Evolutionary conservation across 1,139 yeast species (phyloP), one percentile per base, ranked within the genome.

Genomic region (Meyerozyma smithsonii): DNA sequence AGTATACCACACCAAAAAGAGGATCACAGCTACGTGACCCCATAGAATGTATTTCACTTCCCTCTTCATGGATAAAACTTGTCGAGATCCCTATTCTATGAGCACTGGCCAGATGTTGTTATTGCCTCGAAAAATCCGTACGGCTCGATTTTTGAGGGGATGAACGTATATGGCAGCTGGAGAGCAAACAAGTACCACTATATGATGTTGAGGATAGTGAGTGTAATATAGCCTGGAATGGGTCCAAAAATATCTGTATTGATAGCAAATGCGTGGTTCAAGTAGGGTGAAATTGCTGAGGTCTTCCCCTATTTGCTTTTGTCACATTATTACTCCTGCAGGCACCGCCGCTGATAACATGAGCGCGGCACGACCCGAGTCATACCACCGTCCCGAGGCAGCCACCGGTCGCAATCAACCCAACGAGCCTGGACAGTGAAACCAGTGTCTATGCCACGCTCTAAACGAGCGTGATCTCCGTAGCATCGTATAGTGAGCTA

Each of bases 31-130:
- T 14, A 77, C 52, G 52, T 84, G 89, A 15, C 76, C 79, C 58
- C 73, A 69, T 36, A 84, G 55, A 41, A 84, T 69, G 50, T 73
- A 75, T 49, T 77, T 77, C 39, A 83, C 60, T 56, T 84, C 90
- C 55, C 72, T 78, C 57, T 72, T 74, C 79, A 78, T 72, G 16
- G 2, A 4, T 4, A 23, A 10, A n/a, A 30, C 34, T 30, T 30
- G 21, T 26, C 10, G 30, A n/a, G n/a, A n/a, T n/a, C n/a, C n/a
- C n/a, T n/a, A n/a, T n/a, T n/a, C n/a, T n/a, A n/a, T 23, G 25
- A 23, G 12, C 25, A 17, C 19, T 28, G 33, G 21, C 10, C 25
- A 23, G n/a, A 23, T 23, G 25, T 23, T 23, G 25, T 6, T 23
- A 5, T 23, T 23, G 10, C 12, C n/a, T 23, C 2, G 25, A 23